Evolutionary conservation across 495 filamentous ascomycete species (phyloP), one percentile per base, ranked within the genome.

Genomic region (Hyaloscypha bicolor): DNA sequence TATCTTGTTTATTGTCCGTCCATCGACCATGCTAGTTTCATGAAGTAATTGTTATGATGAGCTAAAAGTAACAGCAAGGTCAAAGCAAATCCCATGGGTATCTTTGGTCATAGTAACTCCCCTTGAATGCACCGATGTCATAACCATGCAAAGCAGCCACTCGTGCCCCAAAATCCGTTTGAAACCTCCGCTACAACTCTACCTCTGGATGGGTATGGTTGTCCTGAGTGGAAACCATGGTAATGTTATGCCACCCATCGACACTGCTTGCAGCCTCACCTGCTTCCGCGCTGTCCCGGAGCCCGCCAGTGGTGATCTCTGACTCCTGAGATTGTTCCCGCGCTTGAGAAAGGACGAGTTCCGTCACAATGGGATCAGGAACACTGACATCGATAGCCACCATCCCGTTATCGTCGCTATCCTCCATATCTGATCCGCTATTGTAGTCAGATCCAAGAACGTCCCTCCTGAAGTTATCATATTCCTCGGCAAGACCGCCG

Each of bases 141-240:
- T 33, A 16, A 9, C 32, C 30, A 60, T 37, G 56, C 32, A 22
- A 37, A 60, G 53, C 5, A 29, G 29, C 53, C 53, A 56, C 53
- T 31, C 42, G 4, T 48, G 42, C 42, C 42, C 42, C 16, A 19
- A 19, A 48, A 6, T 4, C 42, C 42, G 11, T 4, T 32, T 25
- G 37, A 56, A 63, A 11, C 56, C 31, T 19, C 16, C 42, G 12
- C 45, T 66, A 85, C n/a, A 86, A 68, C 65, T 86, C 84, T 58
- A 78, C 65, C 71, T 85, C 84, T 61, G 78, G 76, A 59, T 82
- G 78, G 0, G 77, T 72, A 69, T 85, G 83, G 65, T 81, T 80
- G 67, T 78, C 72, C 16, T 77, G 76, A 14, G 80, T 78, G 32
- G 84, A 86, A 56, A 83, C 69, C 33, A 85, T 72, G 19, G 80